Evolutionary conservation across 192 early-diverging fungal species (phyloP).

Genomic region (Radiomyces spectabilis): DNA sequence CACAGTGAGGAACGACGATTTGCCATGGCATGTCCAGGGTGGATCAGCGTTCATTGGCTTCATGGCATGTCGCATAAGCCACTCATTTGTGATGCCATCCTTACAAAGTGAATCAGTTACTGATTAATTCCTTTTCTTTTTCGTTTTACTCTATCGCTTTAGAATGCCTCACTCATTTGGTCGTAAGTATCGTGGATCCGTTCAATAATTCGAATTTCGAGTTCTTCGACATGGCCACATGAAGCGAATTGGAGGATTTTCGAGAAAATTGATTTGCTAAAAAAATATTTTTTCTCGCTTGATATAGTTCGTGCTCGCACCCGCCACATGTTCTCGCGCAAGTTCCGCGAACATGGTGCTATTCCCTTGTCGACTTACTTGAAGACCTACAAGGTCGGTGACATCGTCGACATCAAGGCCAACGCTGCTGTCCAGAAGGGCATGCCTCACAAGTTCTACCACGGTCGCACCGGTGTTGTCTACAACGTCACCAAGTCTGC

Average conservation of each 20-base stretch:
- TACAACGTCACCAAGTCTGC: constrained; percentile 99
- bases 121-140: too few species aligned
- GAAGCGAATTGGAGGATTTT: background rate
- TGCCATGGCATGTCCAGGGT: too few species aligned
- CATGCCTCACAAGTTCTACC: constrained; percentile 99
- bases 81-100: too few species aligned
- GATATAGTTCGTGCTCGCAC: constrained; percentile 82
- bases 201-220: background rate
- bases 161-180: constrained; percentile 23
- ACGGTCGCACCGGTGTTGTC: constrained; percentile 95
- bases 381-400: constrained; percentile 97
- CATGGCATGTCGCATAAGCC: too few species aligned
- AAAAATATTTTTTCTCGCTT: background rate
- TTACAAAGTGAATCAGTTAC: too few species aligned
- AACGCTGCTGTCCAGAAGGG: constrained; percentile 99
- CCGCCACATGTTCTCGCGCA: constrained; percentile 94
- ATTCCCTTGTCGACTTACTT: constrained; percentile 96
- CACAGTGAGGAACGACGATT: too few species aligned
- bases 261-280: background rate
- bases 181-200: constrained; percentile 17
- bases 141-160: background rate
- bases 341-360: constrained; percentile 93
- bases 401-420: constrained; percentile 99
- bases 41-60: too few species aligned
- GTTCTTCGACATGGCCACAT: background rate